A percentile compares a stretch with the other conserved stretches of the same genome.
Evolutionary conservation across 2,329 filamentous ascomycete genomes (phyloP).

Genomic region (Chaetothyriales sp.): DNA sequence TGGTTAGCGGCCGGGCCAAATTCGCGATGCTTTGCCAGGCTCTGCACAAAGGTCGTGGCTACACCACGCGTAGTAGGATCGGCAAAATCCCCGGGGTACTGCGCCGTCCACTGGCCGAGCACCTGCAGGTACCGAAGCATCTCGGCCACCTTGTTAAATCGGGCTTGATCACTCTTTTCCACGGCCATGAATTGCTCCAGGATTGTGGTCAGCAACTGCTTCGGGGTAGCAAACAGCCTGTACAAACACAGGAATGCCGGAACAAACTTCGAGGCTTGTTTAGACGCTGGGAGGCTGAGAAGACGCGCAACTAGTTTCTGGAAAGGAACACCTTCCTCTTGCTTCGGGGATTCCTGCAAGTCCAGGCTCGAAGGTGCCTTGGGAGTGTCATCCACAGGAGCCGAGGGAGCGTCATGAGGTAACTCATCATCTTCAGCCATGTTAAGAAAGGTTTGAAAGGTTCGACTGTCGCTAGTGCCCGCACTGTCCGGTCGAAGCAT

Average conservation of each 20-base stretch:
- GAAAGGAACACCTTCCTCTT: slow-evolving; percentile 28
- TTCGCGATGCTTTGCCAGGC: slow-evolving; percentile 61
- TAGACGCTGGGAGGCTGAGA: slow-evolving; percentile 64
- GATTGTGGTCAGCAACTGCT: slow-evolving; percentile 61
- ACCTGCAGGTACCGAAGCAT: slow-evolving; percentile 74
- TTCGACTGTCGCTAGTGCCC: slow-evolving; percentile 11
- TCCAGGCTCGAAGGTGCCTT: slow-evolving; percentile 4
- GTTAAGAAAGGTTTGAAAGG: slow-evolving; percentile 18
- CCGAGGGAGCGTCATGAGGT: slow-evolving; percentile 6
- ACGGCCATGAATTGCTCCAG: slow-evolving; percentile 48
- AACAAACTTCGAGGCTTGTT: slow-evolving; percentile 74
- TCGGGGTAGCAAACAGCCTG: slow-evolving; percentile 77
- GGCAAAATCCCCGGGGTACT: slow-evolving; percentile 88
- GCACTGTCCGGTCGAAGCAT: slow-evolving; percentile 13
- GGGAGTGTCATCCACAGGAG: slow-evolving; percentile 2
- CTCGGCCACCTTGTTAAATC: slow-evolving; percentile 61
- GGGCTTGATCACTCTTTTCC: slow-evolving; percentile 55
- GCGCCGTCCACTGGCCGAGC: slow-evolving; percentile 73
- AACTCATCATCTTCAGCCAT: slow-evolving; percentile 17
- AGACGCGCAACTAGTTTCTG: slow-evolving; percentile 77
- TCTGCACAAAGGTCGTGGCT: slow-evolving; percentile 58
- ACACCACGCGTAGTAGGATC: slow-evolving; percentile 55
- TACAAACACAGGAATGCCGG: slow-evolving; percentile 86
- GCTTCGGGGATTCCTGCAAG: slow-evolving; percentile 20
- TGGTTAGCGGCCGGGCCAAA: slow-evolving; percentile 71